A percentile compares a stretch with the other conserved stretches of the same genome.
These are phyloP conservation scores for Aspergillus saccharolyticus DNA, from an alignment of 495 filamentous ascomycete species.

Conservation along the genomic window DNA sequence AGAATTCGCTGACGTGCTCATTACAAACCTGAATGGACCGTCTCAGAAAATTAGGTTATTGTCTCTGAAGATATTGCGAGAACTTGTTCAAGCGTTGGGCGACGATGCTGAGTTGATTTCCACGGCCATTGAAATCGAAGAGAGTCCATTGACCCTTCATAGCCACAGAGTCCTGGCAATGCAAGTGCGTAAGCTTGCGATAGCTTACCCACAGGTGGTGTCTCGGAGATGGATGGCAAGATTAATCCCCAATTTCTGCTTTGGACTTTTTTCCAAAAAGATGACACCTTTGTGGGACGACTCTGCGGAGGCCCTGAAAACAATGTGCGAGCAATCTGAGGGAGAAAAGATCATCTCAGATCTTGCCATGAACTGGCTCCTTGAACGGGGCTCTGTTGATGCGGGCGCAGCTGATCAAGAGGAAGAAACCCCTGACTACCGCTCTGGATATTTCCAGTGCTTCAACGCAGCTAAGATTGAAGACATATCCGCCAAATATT, in stretches of 20 bases:
- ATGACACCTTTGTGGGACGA: constrained; percentile 83
- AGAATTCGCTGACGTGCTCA: constrained; percentile 54
- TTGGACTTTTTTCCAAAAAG: constrained; percentile 81
- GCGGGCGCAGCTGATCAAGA: constrained; percentile 22
- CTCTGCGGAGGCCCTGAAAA: constrained; percentile 64
- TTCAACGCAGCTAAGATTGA: constrained; percentile 62
- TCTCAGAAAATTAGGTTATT: constrained; percentile 66
- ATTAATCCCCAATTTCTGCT: constrained; percentile 76
- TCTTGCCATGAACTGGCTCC: constrained; percentile 76
- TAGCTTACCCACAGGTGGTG: constrained; percentile 51
- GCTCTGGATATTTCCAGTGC: constrained; percentile 66
- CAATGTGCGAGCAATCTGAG: constrained; percentile 61
- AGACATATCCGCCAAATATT: constrained; percentile 31
- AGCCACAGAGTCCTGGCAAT: constrained; percentile 72
- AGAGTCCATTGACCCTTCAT: constrained; percentile 69
- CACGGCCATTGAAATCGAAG: constrained; percentile 63
- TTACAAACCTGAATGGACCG: constrained; percentile 64
- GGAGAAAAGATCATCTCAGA: constrained; percentile 71
- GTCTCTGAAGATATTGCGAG: constrained; percentile 61
- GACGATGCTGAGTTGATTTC: constrained; percentile 41
- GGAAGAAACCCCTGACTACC: constrained; percentile 22
- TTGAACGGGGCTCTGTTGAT: constrained; percentile 43
- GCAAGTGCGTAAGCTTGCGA: constrained; percentile 72
- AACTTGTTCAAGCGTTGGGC: constrained; percentile 29
- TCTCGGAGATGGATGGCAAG: constrained; percentile 59